Evolutionary conservation across 2,329 filamentous ascomycete species (phyloP).

Genomic region (Cephalotrichum gorgonifer): DNA sequence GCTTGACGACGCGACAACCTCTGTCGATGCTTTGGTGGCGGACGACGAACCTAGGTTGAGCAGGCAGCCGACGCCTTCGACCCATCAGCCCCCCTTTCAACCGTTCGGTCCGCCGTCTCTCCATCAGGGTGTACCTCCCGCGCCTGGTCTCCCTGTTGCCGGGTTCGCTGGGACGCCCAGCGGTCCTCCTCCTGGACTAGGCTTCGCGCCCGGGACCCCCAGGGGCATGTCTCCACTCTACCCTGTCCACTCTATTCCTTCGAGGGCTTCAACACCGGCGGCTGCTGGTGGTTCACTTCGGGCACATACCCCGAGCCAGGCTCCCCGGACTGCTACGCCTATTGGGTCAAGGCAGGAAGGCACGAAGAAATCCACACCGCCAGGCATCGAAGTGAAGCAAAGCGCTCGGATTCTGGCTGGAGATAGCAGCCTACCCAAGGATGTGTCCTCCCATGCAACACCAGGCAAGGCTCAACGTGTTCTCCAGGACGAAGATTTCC

Average conservation of each 20-base stretch:
- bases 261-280: not conserved
- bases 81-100: not conserved
- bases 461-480: constrained; percentile 21
- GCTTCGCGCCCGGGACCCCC: not conserved
- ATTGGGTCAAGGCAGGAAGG: constrained; percentile 7
- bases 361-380: constrained; percentile 11
- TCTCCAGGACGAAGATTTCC: constrained; percentile 54
- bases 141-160: not conserved
- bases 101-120: not conserved
- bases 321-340: not conserved
- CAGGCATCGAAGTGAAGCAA: constrained; percentile 26
- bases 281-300: not conserved
- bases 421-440: constrained; percentile 35
- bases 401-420: constrained; percentile 32
- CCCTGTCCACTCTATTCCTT: not conserved
- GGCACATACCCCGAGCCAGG: not conserved
- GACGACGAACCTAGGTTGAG: constrained; percentile 33
- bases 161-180: constrained; percentile 18
- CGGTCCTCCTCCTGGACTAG: constrained; percentile 9
- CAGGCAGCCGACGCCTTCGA: constrained; percentile 8
- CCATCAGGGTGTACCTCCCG: not conserved
- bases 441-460: constrained; percentile 28
- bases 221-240: not conserved
- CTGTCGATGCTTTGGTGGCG: constrained; percentile 60
- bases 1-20: constrained; percentile 49